phyloP scores from a whole-genome alignment of 129 eudicot genomes.

The Mikania micrantha region DNA sequence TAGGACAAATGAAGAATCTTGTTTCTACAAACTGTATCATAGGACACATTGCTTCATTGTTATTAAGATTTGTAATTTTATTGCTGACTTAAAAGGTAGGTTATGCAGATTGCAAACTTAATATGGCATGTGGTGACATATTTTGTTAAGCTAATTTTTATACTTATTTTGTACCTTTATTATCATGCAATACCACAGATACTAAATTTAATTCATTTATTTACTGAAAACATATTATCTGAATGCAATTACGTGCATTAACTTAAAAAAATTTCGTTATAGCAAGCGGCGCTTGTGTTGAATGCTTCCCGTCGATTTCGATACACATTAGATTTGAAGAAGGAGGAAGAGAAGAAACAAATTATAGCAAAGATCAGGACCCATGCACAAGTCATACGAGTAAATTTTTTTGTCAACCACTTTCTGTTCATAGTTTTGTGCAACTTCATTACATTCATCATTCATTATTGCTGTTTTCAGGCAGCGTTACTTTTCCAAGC shows the following conservation, averaged over 20 bases:
- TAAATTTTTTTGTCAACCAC: constrained; percentile 19
- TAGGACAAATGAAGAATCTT: background rate
- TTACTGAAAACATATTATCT: background rate
- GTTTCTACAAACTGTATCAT: background rate
- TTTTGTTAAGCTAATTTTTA: background rate
- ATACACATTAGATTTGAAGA: constrained; percentile 89
- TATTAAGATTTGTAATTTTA: background rate
- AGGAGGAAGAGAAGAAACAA: constrained; percentile 86
- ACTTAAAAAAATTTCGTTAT: constrained; percentile 12
- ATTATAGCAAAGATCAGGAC: constrained; percentile 73
- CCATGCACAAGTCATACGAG: constrained; percentile 92
- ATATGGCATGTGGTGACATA: constrained; percentile 10
- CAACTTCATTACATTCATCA: constrained; percentile 16
- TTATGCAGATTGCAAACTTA: background rate
- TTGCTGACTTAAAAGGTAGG: constrained; percentile 5
- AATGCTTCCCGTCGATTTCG: constrained; percentile 98
- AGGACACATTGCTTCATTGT: background rate
- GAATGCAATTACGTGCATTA: constrained; percentile 8
- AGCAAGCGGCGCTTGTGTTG: constrained; percentile 98
- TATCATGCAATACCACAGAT: background rate
- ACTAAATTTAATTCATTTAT: background rate
- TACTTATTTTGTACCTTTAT: constrained; percentile 2
- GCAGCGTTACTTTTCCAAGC: constrained; percentile 82
- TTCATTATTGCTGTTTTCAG: constrained; percentile 33
- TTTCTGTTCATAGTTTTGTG: background rate